Base-by-base conservation (phyloP, 257 asterid species). In the Ocimum tenuiflorum region DNA sequence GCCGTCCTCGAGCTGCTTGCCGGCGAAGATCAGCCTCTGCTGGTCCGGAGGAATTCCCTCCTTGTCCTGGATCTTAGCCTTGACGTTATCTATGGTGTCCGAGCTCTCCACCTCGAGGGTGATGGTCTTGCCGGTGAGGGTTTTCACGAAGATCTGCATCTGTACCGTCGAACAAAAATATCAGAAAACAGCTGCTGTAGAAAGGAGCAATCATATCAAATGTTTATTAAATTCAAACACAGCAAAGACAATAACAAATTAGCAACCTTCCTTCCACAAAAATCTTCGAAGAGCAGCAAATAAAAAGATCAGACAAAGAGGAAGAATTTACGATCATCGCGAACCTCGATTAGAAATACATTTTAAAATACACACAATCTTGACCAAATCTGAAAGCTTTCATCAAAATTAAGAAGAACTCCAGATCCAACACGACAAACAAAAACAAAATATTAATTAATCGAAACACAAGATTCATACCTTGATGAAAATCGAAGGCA, bases 91-190 rank as follows among this genome's bases (percentile, higher is more conserved):
- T n/a, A n/a, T n/a, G n/a, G n/a, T n/a, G n/a, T n/a, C n/a, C n/a
- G n/a, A n/a, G n/a, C n/a, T n/a, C n/a, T n/a, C n/a, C n/a, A n/a
- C n/a, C n/a, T n/a, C n/a, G n/a, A n/a, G n/a, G n/a, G n/a, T n/a
- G n/a, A n/a, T n/a, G n/a, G n/a, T n/a, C n/a, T n/a, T n/a, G 2
- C 83, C 85, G 9, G 85, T 80, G 9, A 75, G 76, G 10, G 89
- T 83, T 4, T 82, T 84, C 1, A 85, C 91, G 3, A 85, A 85
- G 64, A 85, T 85, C 70, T 85, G 91, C 91, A 85, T 83, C 85
- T 82, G 85, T 53, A 43, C 0, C 6, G 10, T 9, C 18, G 6
- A 35, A 57, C 23, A 12, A 2, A 11, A n/a, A 13, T 2, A 43
- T 66, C 53, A 66, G 69, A 12, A 35, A 33, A 7, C 36, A 7